Evolutionary conservation across 306 rosid species (phyloP), one percentile per base, ranked within the genome.

Genomic region (Begonia masoniana): DNA sequence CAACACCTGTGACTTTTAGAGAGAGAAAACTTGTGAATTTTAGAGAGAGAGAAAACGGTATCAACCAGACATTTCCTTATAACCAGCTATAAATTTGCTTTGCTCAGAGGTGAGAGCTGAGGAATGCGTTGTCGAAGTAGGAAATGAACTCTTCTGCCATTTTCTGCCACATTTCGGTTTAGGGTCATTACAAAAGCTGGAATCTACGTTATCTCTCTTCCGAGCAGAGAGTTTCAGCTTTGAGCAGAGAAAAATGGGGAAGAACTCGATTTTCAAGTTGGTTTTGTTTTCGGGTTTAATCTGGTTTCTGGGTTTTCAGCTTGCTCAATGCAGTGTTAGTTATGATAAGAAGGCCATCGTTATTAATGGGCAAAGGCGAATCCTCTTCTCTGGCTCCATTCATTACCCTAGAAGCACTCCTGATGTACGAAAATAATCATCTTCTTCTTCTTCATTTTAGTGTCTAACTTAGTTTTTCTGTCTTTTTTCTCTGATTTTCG

Each of bases 371-470:
- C 86, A 92, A 54, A 79, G 99, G 65, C 77, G 96, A 79, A 68
- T 92, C 64, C 99, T 92, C 54, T 71, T 92, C 47, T 92, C 99
- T 65, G 99, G 99, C 26, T 92, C 99, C 13, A 81, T 92, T 69
- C 99, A 92, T 75, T 92, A 92, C 69, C 99, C 99, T 55, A 75
- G 99, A 81, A 92, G 99, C 61, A 92, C 96, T 57, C 96, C 96
- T 4, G 99, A 92, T 79, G 99, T 92, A 74, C 41, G 10, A 51
- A 63, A 47, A 59, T 57, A 54, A 51, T 64, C 56, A 52, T 17
- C 24, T 26, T 19, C 12, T 26, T 19, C 12, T 49, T 6, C 21
- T 56, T 49, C 2, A 35, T 24, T 62, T 66, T 56, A 7, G 48
- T 54, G 51, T 12, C 31, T 55, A 15, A 42, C 24, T 51, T 21